phyloP scores from a whole-genome alignment of 176 grass and related monocot species.

The Phoenix roebelenii region DNA sequence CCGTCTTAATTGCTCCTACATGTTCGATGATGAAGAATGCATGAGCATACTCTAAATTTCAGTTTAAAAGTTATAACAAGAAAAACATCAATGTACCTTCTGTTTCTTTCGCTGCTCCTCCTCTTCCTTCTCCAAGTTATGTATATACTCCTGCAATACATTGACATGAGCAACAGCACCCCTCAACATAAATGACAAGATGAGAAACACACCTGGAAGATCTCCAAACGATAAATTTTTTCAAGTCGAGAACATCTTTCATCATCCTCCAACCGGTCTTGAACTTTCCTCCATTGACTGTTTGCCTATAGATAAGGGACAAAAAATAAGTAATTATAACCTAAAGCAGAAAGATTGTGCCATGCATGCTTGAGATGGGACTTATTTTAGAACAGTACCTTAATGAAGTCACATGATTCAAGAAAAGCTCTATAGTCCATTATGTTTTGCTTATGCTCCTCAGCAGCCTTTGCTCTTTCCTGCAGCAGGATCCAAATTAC shows the following conservation, averaged over 20 bases:
- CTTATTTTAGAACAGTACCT: conserved; percentile 26
- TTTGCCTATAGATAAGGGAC: conserved; percentile 28
- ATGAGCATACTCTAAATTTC: too few species aligned
- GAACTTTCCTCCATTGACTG: conserved; percentile 89
- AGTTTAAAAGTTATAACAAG: too few species aligned
- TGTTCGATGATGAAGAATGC: background rate
- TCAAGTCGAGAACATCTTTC: conserved; percentile 74
- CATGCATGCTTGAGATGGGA: too few species aligned
- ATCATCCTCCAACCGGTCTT: conserved; percentile 82
- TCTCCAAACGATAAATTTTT: conserved; percentile 69
- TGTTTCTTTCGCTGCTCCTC: conserved; percentile 69
- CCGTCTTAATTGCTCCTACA: conserved; percentile 60
- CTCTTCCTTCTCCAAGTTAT: conserved; percentile 69
- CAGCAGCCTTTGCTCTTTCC: conserved; percentile 83
- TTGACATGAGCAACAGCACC: conserved; percentile 17
- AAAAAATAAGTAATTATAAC: background rate
- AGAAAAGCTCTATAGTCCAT: conserved; percentile 76
- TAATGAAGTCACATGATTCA: conserved; percentile 90
- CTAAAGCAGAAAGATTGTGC: too few species aligned
- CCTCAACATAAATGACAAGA: background rate
- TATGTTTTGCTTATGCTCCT: conserved; percentile 63
- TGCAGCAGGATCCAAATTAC: conserved; percentile 25
- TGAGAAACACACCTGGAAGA: conserved; percentile 73
- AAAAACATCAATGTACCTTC: conserved; percentile 25
- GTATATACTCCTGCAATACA: conserved; percentile 72